phyloP scores from a whole-genome alignment of 164 flowering plant species.

The Saururus chinensis region DNA sequence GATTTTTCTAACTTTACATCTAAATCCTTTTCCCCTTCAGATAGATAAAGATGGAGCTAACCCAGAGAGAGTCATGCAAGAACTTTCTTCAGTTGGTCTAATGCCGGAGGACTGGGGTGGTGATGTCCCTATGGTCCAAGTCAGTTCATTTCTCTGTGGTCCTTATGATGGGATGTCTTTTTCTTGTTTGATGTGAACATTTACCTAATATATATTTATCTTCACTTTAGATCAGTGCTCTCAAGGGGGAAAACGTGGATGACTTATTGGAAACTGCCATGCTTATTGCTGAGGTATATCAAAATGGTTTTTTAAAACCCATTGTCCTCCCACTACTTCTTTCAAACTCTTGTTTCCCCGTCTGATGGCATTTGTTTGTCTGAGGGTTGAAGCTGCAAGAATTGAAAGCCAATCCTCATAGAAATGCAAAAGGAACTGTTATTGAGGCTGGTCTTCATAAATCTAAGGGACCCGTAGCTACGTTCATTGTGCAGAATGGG shows the following conservation, averaged over 20 bases:
- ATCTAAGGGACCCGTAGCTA: conserved; percentile 81
- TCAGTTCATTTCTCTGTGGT: conserved; percentile 6
- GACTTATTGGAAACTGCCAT: conserved; percentile 80
- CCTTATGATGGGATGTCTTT: neutral
- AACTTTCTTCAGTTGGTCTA: conserved; percentile 80
- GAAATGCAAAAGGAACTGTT: conserved; percentile 89
- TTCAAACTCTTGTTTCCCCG: neutral
- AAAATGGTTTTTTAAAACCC: neutral
- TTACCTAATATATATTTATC: conserved; percentile 2
- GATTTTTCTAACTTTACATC: conserved; percentile 2
- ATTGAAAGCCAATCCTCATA: conserved; percentile 86
- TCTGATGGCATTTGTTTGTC: neutral
- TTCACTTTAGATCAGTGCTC: conserved; percentile 73
- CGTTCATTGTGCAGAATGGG: conserved; percentile 92
- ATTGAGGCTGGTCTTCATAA: conserved; percentile 93
- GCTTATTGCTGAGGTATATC: conserved; percentile 87
- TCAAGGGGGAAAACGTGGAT: conserved; percentile 76
- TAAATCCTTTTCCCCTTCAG: conserved; percentile 28
- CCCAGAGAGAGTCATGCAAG: conserved; percentile 88
- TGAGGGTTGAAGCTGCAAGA: conserved; percentile 21
- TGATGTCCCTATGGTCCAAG: conserved; percentile 86
- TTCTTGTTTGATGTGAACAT: neutral
- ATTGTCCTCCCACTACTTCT: neutral
- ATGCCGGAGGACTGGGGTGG: conserved; percentile 99
- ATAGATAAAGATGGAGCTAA: conserved; percentile 93